Evolutionary conservation across 2,329 filamentous ascomycete species (phyloP).

Genomic region (Aspergillus novofumigatus): DNA sequence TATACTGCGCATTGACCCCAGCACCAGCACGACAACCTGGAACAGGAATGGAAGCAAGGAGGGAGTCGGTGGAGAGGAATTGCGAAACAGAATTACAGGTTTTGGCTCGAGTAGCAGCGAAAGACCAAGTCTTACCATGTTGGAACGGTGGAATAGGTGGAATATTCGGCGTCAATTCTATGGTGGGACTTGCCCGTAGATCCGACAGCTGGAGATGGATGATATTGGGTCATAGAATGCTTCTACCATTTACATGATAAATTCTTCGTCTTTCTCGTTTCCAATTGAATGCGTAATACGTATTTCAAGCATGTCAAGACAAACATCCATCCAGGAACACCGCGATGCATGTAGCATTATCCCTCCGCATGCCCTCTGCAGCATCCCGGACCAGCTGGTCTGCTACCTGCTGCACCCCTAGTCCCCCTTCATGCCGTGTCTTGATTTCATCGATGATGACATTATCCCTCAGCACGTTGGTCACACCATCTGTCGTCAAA

Average conservation of each 20-base stretch:
- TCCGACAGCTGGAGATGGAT: not conserved
- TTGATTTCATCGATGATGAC: not conserved
- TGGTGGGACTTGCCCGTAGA: no score
- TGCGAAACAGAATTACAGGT: no score
- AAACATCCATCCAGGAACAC: constrained; percentile 9
- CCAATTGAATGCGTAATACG: no score
- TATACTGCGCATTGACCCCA: no score
- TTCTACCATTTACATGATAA: not conserved
- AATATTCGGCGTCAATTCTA: no score
- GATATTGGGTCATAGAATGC: not conserved
- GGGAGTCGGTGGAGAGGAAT: no score
- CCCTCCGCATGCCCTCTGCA: not conserved
- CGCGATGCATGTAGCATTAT: constrained; percentile 9
- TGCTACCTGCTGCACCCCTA: not conserved
- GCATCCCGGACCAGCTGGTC: not conserved
- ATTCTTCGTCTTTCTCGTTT: no score
- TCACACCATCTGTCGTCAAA: constrained; percentile 8
- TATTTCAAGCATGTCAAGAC: not conserved
- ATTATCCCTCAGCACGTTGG: constrained; percentile 1
- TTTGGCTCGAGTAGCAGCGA: no score
- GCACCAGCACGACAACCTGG: no score
- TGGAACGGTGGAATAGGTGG: no score
- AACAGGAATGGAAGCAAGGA: no score
- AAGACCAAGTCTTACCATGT: no score
- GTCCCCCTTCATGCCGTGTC: not conserved